These are phyloP conservation scores for Colletotrichum endophyticum DNA, from an alignment of 2,329 filamentous ascomycete genomes.

Conservation along the genomic window DNA sequence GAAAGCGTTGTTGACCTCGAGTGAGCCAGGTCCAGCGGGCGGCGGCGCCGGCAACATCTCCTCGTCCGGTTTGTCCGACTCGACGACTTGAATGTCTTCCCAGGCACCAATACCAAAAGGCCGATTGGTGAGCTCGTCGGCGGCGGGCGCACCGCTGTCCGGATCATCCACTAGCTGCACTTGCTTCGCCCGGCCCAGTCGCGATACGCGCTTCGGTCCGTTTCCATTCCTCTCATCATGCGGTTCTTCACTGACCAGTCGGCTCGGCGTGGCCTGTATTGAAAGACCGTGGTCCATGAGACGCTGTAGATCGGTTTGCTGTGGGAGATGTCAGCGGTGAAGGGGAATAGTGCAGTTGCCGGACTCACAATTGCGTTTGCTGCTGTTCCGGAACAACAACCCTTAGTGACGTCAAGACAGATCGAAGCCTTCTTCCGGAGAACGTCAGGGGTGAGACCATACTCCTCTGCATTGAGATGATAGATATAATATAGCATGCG, in stretches of 20 bases:
- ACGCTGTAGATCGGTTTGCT: constrained; percentile 53
- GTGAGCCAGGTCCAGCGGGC: constrained; percentile 34
- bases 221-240: constrained; percentile 1
- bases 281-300: constrained; percentile 51
- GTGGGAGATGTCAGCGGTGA: constrained; percentile 13
- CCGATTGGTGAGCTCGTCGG: constrained; percentile 16
- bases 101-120: constrained; percentile 17
- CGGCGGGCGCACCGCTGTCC: constrained; percentile 4
- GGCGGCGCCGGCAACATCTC: constrained; percentile 5
- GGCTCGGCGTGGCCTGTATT: constrained; percentile 32
- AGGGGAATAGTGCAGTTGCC: background rate
- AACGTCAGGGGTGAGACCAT: constrained; percentile 48
- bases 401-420: constrained; percentile 55
- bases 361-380: constrained; percentile 42
- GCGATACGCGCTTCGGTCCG: constrained; percentile 4
- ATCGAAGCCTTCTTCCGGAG: constrained; percentile 55
- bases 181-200: constrained; percentile 9
- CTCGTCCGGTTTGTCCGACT: constrained; percentile 6
- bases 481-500: constrained; percentile 57
- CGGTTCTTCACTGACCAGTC: constrained; percentile 33
- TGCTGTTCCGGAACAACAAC: constrained; percentile 56
- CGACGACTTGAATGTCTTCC: constrained; percentile 17
- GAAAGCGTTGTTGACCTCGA: constrained; percentile 56
- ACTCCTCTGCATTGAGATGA: constrained; percentile 47
- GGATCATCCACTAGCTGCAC: constrained; percentile 16